A percentile compares a stretch with the other conserved stretches of the same genome.
These are phyloP conservation scores for Diaporthe nobilis DNA, from an alignment of 2,329 filamentous ascomycete genomes.

Conservation along the genomic window DNA sequence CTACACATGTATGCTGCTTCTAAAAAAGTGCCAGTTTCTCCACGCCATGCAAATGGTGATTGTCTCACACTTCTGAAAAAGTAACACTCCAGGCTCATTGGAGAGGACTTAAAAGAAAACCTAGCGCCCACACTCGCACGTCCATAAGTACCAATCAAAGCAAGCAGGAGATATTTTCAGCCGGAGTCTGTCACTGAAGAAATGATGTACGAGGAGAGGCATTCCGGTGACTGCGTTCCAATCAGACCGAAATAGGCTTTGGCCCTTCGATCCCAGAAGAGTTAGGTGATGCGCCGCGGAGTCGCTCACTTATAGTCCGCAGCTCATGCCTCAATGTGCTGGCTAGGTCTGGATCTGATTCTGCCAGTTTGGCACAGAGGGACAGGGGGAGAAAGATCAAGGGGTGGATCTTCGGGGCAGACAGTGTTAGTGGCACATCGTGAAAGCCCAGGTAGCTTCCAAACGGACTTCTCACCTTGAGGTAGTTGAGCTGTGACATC, in stretches of 20 bases:
- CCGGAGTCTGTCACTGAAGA: background rate
- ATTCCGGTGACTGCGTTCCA: too few relatives aligned
- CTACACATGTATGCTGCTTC: background rate
- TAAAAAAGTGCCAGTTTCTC: background rate
- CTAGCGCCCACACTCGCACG: too few relatives aligned
- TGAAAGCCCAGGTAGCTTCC: background rate
- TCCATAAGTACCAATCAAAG: background rate
- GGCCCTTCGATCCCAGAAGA: background rate
- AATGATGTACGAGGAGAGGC: background rate
- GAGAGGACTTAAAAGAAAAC: background rate
- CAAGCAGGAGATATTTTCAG: background rate
- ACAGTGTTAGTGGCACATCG: background rate
- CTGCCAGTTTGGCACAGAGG: background rate
- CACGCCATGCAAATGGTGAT: background rate
- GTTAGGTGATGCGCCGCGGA: background rate
- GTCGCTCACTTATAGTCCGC: conserved; percentile 11
- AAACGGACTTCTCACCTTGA: background rate
- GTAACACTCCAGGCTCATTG: background rate
- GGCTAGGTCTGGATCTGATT: background rate
- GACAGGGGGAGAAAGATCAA: conserved; percentile 13
- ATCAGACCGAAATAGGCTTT: background rate
- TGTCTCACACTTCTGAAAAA: background rate
- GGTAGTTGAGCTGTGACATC: conserved; percentile 3
- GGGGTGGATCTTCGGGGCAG: background rate
- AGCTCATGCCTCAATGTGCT: background rate